These are phyloP conservation scores for Aspergillus chevalieri DNA, from an alignment of 2,329 filamentous ascomycete species.

Conservation along the genomic window DNA sequence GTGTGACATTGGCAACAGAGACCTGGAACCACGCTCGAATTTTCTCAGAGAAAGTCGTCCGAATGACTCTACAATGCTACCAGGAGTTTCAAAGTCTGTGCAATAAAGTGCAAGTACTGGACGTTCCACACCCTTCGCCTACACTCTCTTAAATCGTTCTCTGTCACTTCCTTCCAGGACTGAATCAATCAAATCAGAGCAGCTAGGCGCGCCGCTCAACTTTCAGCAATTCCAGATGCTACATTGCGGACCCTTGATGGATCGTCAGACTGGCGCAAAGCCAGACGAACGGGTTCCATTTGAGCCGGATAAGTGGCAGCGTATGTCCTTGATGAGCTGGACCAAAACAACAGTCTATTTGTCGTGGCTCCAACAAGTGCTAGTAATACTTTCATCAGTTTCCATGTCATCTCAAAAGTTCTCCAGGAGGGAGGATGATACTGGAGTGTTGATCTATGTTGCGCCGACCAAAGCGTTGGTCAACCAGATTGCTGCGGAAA, in stretches of 20 bases:
- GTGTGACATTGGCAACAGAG: neutral
- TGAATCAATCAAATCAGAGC: neutral
- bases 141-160: neutral
- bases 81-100: neutral
- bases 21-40: slow-evolving; percentile 1
- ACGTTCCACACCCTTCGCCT: neutral
- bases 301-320: slow-evolving; percentile 70
- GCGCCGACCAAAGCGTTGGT: slow-evolving; percentile 76
- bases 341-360: slow-evolving; percentile 63
- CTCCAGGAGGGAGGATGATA: slow-evolving; percentile 58
- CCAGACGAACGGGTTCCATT: slow-evolving; percentile 54
- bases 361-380: slow-evolving; percentile 73
- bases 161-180: neutral
- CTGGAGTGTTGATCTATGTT: slow-evolving; percentile 69
- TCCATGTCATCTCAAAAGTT: slow-evolving; percentile 76
- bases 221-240: slow-evolving; percentile 56
- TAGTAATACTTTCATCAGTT: slow-evolving; percentile 76
- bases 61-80: neutral
- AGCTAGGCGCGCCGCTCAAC: neutral
- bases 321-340: slow-evolving; percentile 67
- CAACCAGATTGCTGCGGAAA: slow-evolving; percentile 75
- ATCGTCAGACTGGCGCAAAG: slow-evolving; percentile 62
- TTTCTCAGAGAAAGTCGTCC: neutral
- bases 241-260: slow-evolving; percentile 65
- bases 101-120: neutral